phyloP scores from a whole-genome alignment of 2,329 filamentous ascomycete genomes.

The Fusarium solani-melongenae region DNA sequence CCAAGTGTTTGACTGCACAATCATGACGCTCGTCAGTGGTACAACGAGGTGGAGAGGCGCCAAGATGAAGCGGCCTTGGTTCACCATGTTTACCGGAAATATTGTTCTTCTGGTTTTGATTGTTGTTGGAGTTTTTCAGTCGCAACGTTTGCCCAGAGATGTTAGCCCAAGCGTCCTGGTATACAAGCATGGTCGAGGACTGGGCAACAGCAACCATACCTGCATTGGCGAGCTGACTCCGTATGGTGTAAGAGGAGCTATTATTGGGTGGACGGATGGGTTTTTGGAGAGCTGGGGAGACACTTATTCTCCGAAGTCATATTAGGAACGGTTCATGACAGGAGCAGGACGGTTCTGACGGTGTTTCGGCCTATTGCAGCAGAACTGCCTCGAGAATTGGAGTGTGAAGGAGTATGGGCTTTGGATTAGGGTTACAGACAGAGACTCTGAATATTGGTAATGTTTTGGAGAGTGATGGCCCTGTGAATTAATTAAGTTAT shows the following conservation, averaged over 20 bases:
- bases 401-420: not conserved
- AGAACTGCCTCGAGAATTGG: not conserved
- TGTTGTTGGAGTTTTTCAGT: not conserved
- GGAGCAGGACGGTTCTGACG: not conserved
- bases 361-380: not conserved
- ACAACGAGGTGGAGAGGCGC: not conserved
- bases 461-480: too few relatives aligned
- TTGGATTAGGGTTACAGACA: not conserved
- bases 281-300: constrained; percentile 2
- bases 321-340: not conserved
- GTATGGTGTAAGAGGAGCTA: not conserved
- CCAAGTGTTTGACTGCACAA: constrained; percentile 1
- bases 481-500: too few relatives aligned
- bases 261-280: constrained; percentile 6
- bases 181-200: not conserved
- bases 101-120: not conserved
- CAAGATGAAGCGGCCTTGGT: constrained; percentile 10
- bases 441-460: too few relatives aligned
- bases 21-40: not conserved
- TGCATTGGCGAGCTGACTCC: not conserved
- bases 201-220: not conserved
- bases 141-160: not conserved
- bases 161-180: not conserved
- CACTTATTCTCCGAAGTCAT: constrained; percentile 3
- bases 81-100: constrained; percentile 6